Conservation (phyloP, 176 grass and related monocot species). For the Triticum turgidum region DNA sequence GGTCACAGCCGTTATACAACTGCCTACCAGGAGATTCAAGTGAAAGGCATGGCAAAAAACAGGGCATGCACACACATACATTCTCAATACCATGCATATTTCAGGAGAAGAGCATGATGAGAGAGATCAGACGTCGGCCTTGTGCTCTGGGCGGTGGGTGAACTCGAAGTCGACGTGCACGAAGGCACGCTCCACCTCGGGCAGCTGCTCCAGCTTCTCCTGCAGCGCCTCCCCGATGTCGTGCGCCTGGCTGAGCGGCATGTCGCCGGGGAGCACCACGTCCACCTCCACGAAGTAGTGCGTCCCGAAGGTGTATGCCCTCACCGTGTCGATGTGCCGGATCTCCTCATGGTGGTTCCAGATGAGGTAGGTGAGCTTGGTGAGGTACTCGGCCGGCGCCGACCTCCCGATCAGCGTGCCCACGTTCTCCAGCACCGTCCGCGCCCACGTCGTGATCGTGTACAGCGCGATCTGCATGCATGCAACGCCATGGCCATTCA, state of each 20-base stretch:
- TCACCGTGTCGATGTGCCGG: conserved; percentile 75
- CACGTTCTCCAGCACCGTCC: conserved; percentile 84
- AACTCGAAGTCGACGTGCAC: conserved; percentile 89
- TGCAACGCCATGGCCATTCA: no score
- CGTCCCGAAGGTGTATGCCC: conserved; percentile 77
- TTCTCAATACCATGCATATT: no score
- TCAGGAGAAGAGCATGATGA: neutral
- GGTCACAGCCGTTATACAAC: no score
- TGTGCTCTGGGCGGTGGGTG: conserved; percentile 67
- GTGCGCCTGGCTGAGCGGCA: conserved; percentile 68
- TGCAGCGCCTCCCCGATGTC: conserved; percentile 82
- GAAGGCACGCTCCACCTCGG: conserved; percentile 77
- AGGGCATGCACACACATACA: no score
- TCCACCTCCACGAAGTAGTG: conserved; percentile 92
- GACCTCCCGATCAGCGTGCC: conserved; percentile 67
- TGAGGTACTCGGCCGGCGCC: conserved; percentile 74
- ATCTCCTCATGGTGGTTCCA: conserved; percentile 83
- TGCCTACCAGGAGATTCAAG: no score
- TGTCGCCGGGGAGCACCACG: conserved; percentile 65
- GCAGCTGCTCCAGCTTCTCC: conserved; percentile 84
- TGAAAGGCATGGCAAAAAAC: no score
- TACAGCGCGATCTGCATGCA: conserved; percentile 68
- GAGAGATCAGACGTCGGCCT: conserved; percentile 45
- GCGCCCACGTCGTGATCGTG: conserved; percentile 76
- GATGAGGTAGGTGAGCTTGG: conserved; percentile 86